Percentiles rank a stretch among this genome's conserved stretches.
These are phyloP conservation scores for Polyporus arcularius DNA, from an alignment of 768 basidiomycete species.

Conservation along the genomic window DNA sequence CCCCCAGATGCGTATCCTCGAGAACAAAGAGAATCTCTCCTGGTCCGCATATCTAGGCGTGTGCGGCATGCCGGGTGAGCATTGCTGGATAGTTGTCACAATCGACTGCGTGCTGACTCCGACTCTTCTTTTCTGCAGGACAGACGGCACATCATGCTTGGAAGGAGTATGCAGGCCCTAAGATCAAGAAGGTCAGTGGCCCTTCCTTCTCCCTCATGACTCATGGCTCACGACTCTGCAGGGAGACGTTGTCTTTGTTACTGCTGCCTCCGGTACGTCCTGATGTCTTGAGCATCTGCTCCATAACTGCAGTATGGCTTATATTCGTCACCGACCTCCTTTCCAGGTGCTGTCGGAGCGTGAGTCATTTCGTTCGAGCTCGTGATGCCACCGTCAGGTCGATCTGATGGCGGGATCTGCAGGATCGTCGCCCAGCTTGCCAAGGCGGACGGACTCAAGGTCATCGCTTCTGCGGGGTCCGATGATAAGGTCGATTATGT, in stretches of 20 bases:
- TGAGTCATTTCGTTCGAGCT: slow-evolving; percentile 32
- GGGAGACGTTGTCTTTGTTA: slow-evolving; percentile 55
- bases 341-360: slow-evolving; percentile 57
- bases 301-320: no score
- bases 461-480: slow-evolving; percentile 70
- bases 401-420: not conserved
- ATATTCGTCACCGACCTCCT: no score
- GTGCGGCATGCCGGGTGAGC: slow-evolving; percentile 43
- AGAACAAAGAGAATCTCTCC: slow-evolving; percentile 47
- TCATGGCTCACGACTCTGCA: slow-evolving; percentile 10
- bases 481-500: slow-evolving; percentile 73
- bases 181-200: slow-evolving; percentile 35
- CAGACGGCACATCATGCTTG: slow-evolving; percentile 40
- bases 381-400: not conserved
- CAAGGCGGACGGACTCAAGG: slow-evolving; percentile 49
- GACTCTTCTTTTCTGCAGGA: slow-evolving; percentile 17
- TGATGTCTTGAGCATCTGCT: no score
- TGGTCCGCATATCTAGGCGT: slow-evolving; percentile 53
- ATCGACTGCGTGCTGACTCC: not conserved
- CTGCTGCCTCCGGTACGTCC: slow-evolving; percentile 40
- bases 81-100: not conserved
- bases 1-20: slow-evolving; percentile 27
- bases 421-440: slow-evolving; percentile 43
- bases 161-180: slow-evolving; percentile 41
- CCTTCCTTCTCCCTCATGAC: not conserved